phyloP scores from a whole-genome alignment of 805 yeast genomes.

The Hanseniaspora mollemarum region DNA sequence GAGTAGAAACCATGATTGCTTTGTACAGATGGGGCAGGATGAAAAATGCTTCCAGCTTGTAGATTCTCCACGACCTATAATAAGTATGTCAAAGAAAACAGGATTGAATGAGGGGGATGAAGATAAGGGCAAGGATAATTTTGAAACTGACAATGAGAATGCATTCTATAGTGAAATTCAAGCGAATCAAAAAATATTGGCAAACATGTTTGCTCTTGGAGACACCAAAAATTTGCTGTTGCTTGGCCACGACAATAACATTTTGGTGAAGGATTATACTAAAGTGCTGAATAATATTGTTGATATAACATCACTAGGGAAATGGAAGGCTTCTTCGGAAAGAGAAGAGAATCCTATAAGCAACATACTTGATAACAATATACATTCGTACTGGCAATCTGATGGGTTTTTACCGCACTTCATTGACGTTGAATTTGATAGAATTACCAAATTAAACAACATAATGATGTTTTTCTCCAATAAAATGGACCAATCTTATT shows the following conservation, averaged over 20 bases:
- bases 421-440: conserved; percentile 67
- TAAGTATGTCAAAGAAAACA: neutral
- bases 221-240: neutral
- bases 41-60: neutral
- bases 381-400: conserved; percentile 80
- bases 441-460: conserved; percentile 55
- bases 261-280: neutral
- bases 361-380: conserved; percentile 63
- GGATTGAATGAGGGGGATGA: too few relatives aligned
- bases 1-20: neutral
- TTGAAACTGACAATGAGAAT: neutral
- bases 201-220: neutral
- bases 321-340: conserved; percentile 70
- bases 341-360: conserved; percentile 63
- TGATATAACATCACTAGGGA: conserved; percentile 70
- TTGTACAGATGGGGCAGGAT: neutral
- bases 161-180: neutral
- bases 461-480: conserved; percentile 63
- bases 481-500: conserved; percentile 75
- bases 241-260: conserved; percentile 5
- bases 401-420: conserved; percentile 87
- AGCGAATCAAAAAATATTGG: neutral
- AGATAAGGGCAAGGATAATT: neutral
- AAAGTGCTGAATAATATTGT: conserved; percentile 28
- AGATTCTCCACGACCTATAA: too few relatives aligned